These are phyloP conservation scores for Salix udensis DNA, from an alignment of 345 rosid genomes.

Conservation along the genomic window DNA sequence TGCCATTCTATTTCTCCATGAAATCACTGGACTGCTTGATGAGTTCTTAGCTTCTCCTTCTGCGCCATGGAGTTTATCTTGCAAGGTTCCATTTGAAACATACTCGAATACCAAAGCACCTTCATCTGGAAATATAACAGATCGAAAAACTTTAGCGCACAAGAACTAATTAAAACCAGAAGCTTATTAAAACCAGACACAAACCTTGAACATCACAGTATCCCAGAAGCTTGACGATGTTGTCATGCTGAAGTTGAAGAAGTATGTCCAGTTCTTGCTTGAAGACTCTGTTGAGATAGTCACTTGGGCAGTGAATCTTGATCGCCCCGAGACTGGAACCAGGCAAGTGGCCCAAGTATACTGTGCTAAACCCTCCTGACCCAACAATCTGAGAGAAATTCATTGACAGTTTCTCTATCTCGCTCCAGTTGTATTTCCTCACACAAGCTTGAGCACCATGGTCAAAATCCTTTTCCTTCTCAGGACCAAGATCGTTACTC, in stretches of 20 bases:
- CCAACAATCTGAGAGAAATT: constrained; percentile 60
- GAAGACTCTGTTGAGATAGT: constrained; percentile 57
- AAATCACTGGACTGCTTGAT: constrained; percentile 22
- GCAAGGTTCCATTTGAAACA: constrained; percentile 65
- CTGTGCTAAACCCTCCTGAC: constrained; percentile 80
- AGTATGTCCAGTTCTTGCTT: constrained; percentile 72
- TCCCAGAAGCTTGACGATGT: constrained; percentile 74
- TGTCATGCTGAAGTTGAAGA: constrained; percentile 56
- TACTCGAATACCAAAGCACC: constrained; percentile 75
- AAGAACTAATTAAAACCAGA: background rate
- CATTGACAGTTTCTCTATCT: constrained; percentile 42
- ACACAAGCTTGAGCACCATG: constrained; percentile 13
- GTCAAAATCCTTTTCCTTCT: background rate
- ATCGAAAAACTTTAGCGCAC: no score
- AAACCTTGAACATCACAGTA: constrained; percentile 64
- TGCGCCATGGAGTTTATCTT: constrained; percentile 52
- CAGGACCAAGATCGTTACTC: no score
- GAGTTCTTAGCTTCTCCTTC: background rate
- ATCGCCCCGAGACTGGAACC: constrained; percentile 47
- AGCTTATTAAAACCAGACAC: background rate
- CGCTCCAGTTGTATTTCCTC: constrained; percentile 49
- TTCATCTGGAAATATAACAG: constrained; percentile 37
- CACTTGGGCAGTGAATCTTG: constrained; percentile 58
- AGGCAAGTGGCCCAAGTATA: constrained; percentile 54
- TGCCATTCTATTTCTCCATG: constrained; percentile 57